Conservation (phyloP, 257 asterid species). For the Solanum sitiens region DNA sequence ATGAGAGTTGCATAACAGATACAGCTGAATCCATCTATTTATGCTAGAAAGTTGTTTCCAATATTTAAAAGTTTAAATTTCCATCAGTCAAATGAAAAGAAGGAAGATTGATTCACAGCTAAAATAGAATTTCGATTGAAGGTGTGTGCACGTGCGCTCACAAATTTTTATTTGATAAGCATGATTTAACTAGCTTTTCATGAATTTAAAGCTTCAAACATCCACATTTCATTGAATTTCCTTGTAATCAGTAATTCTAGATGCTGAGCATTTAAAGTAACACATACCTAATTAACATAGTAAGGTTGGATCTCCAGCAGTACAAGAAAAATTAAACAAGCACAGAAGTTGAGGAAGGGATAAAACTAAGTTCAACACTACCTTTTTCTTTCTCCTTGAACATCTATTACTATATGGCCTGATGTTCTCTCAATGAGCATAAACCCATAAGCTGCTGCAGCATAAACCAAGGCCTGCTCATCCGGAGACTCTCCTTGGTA, state of each 20-base stretch:
- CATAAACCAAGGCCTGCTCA: constrained; percentile 96
- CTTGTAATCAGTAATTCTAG: not conserved
- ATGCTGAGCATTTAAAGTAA: not conserved
- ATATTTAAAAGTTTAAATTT: too few relatives aligned
- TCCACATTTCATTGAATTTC: not conserved
- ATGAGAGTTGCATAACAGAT: too few relatives aligned
- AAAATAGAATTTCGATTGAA: too few relatives aligned
- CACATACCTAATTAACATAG: not conserved
- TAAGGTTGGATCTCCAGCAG: not conserved
- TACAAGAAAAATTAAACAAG: not conserved
- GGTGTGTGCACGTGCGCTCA: too few relatives aligned
- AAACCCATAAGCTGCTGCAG: constrained; percentile 92
- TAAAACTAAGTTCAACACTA: constrained; percentile 13
- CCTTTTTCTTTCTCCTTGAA: constrained; percentile 92
- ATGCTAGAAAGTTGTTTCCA: too few relatives aligned
- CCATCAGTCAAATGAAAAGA: too few relatives aligned
- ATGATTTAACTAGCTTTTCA: too few relatives aligned
- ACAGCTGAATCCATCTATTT: too few relatives aligned
- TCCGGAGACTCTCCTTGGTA: constrained; percentile 99
- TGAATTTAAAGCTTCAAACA: not conserved
- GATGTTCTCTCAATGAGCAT: constrained; percentile 95
- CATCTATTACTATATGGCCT: constrained; percentile 71
- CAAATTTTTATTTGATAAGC: too few relatives aligned
- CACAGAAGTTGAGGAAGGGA: not conserved
- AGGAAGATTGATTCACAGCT: too few relatives aligned